A percentile compares a stretch with the other conserved stretches of the same genome.
Evolutionary conservation across 331 rosid species (phyloP).

Genomic region (Quercus tomentella): DNA sequence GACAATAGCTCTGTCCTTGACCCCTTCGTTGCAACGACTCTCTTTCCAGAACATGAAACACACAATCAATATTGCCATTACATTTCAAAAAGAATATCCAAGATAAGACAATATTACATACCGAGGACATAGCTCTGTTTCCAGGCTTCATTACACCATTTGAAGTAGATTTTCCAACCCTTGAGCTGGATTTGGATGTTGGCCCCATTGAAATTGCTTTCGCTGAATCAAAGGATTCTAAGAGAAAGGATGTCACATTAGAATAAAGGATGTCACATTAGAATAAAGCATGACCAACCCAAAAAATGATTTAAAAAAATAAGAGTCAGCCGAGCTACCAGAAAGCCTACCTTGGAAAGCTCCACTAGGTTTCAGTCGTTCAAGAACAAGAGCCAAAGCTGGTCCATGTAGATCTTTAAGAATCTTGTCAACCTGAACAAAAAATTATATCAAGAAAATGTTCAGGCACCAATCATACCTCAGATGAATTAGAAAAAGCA

Average conservation of each 20-base stretch:
- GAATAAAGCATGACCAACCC: constrained; percentile 8
- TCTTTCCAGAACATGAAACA: constrained; percentile 37
- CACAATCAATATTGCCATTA: constrained; percentile 15
- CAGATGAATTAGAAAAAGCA: constrained; percentile 12
- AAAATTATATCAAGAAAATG: constrained; percentile 8
- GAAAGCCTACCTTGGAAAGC: constrained; percentile 60
- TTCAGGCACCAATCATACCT: constrained; percentile 8
- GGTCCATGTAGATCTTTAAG: constrained; percentile 84
- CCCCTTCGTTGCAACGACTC: constrained; percentile 53
- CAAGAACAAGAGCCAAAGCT: constrained; percentile 65
- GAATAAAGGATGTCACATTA: constrained; percentile 2
- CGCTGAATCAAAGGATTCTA: constrained; percentile 62
- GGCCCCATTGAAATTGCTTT: constrained; percentile 50
- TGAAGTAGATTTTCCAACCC: constrained; percentile 64
- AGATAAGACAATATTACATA: constrained; percentile 26
- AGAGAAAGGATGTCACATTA: constrained; percentile 6
- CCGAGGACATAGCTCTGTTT: constrained; percentile 62
- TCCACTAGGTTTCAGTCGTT: constrained; percentile 67
- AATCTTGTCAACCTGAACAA: constrained; percentile 65
- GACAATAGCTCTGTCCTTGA: constrained; percentile 53
- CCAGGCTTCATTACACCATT: constrained; percentile 84
- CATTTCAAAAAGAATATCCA: background rate
- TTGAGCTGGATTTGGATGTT: constrained; percentile 58
- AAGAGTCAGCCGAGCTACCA: background rate
- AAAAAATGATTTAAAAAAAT: background rate